These are phyloP conservation scores for Hansfordia pulvinata DNA, from an alignment of 2,329 filamentous ascomycete species.

Conservation along the genomic window DNA sequence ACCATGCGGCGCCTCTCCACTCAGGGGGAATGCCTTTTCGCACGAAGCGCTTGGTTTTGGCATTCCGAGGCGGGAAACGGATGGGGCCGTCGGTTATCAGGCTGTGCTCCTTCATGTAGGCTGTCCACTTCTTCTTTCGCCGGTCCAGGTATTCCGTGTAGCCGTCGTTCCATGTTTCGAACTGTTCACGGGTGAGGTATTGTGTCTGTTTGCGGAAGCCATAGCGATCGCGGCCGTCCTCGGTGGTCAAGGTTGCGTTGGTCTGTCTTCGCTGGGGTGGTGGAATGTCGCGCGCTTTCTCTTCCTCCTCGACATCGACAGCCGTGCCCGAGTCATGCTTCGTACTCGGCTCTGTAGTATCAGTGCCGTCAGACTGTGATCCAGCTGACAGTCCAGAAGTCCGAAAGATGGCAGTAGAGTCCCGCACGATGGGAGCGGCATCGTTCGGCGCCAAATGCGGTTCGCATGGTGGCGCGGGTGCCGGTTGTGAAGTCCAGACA, in stretches of 20 bases:
- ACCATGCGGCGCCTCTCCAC: slow-evolving; percentile 93
- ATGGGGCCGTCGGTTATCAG: slow-evolving; percentile 59
- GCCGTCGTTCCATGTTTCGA: slow-evolving; percentile 65
- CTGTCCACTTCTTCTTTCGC: slow-evolving; percentile 69
- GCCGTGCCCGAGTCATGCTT: slow-evolving; percentile 40
- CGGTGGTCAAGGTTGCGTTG: slow-evolving; percentile 26
- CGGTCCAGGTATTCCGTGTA: slow-evolving; percentile 67
- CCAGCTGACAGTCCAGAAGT: slow-evolving; percentile 19
- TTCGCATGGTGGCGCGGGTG: too few species aligned
- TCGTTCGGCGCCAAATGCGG: too few species aligned
- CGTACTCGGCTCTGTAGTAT: slow-evolving; percentile 2
- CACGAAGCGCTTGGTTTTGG: slow-evolving; percentile 80
- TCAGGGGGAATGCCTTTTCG: slow-evolving; percentile 89
- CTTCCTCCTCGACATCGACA: slow-evolving; percentile 10
- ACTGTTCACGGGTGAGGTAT: slow-evolving; percentile 62
- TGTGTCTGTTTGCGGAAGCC: slow-evolving; percentile 84
- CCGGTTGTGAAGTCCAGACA: too few species aligned
- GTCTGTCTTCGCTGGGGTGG: slow-evolving; percentile 12
- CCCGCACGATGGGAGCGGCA: slow-evolving; percentile 14
- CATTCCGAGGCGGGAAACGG: slow-evolving; percentile 65
- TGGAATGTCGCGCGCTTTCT: slow-evolving; percentile 5
- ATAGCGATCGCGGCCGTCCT: slow-evolving; percentile 61
- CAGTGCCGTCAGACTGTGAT: too few species aligned
- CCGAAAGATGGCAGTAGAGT: slow-evolving; percentile 25
- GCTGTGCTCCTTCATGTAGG: slow-evolving; percentile 62